phyloP scores from a whole-genome alignment of 2,329 filamentous ascomycete genomes.

The Claviceps capensis region DNA sequence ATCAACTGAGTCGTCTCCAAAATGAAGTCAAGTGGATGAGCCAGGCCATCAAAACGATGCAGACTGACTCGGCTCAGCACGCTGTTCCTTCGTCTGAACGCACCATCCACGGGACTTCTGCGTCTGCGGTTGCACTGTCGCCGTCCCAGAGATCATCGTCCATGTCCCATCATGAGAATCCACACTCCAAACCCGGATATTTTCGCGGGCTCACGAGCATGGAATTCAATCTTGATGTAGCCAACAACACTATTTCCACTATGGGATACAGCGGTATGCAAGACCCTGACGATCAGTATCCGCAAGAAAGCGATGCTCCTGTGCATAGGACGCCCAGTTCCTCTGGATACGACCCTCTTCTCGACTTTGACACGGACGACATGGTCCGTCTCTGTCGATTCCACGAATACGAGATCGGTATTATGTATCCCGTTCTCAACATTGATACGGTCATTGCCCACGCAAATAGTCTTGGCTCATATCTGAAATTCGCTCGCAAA shows the following conservation, averaged over 20 bases:
- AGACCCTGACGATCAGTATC: constrained; percentile 47
- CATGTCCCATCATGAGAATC: constrained; percentile 27
- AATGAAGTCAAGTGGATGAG: constrained; percentile 73
- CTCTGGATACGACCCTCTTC: constrained; percentile 56
- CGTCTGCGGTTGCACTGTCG: constrained; percentile 23
- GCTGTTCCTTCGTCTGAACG: constrained; percentile 30
- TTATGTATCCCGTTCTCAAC: constrained; percentile 81
- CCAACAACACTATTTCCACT: constrained; percentile 72
- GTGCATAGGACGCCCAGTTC: constrained; percentile 14
- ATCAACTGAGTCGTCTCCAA: constrained; percentile 61
- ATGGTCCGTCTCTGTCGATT: constrained; percentile 64
- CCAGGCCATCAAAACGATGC: constrained; percentile 55
- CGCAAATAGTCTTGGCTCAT: constrained; percentile 54
- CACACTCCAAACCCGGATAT: constrained; percentile 42
- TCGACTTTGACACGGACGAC: constrained; percentile 64
- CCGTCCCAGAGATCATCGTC: constrained; percentile 27
- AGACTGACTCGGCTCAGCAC: constrained; percentile 33
- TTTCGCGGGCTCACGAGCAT: constrained; percentile 81
- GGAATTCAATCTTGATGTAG: constrained; percentile 73
- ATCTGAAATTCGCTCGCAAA: constrained; percentile 44
- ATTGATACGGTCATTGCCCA: constrained; percentile 60
- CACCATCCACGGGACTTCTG: constrained; percentile 18
- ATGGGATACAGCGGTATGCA: constrained; percentile 68
- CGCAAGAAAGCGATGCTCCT: constrained; percentile 9
- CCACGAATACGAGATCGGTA: constrained; percentile 80